Percentiles rank a stretch among this genome's conserved stretches.
phyloP scores from a whole-genome alignment of 257 asterid species.

The Nemophila menziesii region DNA sequence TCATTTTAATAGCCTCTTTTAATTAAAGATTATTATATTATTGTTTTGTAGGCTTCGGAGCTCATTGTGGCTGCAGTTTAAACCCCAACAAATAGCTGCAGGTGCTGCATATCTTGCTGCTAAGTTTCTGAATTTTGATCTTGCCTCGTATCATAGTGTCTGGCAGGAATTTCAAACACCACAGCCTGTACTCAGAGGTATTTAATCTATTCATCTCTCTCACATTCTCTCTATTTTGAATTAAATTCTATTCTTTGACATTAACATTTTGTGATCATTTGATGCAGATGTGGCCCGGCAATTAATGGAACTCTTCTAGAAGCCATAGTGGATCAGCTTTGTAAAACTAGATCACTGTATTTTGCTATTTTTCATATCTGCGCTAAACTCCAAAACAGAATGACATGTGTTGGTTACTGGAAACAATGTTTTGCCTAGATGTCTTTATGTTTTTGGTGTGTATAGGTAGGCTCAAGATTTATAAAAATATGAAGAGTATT shows the following conservation, averaged over 20 bases:
- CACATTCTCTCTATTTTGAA: neutral
- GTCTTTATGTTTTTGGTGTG: too few species aligned
- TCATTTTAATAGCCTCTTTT: slow-evolving; percentile 8
- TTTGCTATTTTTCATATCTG: too few species aligned
- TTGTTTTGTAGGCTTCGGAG: slow-evolving; percentile 71
- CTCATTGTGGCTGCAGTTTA: slow-evolving; percentile 97
- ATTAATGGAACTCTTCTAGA: slow-evolving; percentile 69
- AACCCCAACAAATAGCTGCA: slow-evolving; percentile 97
- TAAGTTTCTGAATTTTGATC: slow-evolving; percentile 67
- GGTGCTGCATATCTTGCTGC: slow-evolving; percentile 99
- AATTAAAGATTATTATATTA: slow-evolving; percentile 22
- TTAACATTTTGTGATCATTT: neutral
- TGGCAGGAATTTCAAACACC: slow-evolving; percentile 83
- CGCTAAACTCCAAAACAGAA: too few species aligned
- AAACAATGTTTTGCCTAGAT: too few species aligned
- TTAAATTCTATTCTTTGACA: too few species aligned
- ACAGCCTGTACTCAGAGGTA: slow-evolving; percentile 76
- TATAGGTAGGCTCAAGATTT: too few species aligned
- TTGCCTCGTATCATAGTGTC: slow-evolving; percentile 52
- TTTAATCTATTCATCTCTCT: neutral
- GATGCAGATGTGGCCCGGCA: slow-evolving; percentile 37
- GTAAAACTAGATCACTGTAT: too few species aligned
- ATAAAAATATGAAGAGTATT: too few species aligned
- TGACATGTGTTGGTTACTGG: too few species aligned
- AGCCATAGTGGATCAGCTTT: too few species aligned